These are phyloP conservation scores for Aspergillus coremiiformis DNA, from an alignment of 495 filamentous ascomycete genomes.

Conservation along the genomic window DNA sequence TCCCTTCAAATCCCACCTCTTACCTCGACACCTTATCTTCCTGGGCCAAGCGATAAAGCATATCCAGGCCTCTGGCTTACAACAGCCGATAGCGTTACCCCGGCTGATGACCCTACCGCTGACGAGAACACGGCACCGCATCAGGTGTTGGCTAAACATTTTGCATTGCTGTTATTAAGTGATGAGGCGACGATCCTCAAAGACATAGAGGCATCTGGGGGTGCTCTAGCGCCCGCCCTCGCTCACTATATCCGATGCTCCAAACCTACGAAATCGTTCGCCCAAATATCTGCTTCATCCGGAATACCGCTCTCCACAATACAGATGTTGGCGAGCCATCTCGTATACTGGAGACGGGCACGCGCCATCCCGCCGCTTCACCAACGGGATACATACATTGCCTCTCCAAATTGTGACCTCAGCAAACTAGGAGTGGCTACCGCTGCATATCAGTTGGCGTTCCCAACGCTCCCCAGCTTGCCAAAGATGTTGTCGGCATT, in stretches of 20 bases:
- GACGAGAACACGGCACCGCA: slow-evolving; percentile 46
- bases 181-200: slow-evolving; percentile 75
- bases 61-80: slow-evolving; percentile 76
- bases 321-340: slow-evolving; percentile 76
- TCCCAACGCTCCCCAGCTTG: slow-evolving; percentile 72
- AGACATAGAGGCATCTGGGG: slow-evolving; percentile 71
- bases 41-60: slow-evolving; percentile 54
- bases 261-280: slow-evolving; percentile 78
- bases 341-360: slow-evolving; percentile 91
- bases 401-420: slow-evolving; percentile 85
- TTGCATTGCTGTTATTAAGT: slow-evolving; percentile 76
- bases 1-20: slow-evolving; percentile 82
- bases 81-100: slow-evolving; percentile 66
- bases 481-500: slow-evolving; percentile 78
- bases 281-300: slow-evolving; percentile 67
- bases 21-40: slow-evolving; percentile 65
- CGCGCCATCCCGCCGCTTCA: slow-evolving; percentile 88
- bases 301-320: slow-evolving; percentile 70
- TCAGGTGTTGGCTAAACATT: slow-evolving; percentile 68
- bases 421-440: slow-evolving; percentile 63
- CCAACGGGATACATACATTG: slow-evolving; percentile 83
- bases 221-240: slow-evolving; percentile 63
- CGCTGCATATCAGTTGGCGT: slow-evolving; percentile 62
- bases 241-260: slow-evolving; percentile 76
- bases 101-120: slow-evolving; percentile 53